These are phyloP conservation scores for Pholiota adiposa DNA, from an alignment of 1,284 basidiomycete genomes.

Conservation along the genomic window DNA sequence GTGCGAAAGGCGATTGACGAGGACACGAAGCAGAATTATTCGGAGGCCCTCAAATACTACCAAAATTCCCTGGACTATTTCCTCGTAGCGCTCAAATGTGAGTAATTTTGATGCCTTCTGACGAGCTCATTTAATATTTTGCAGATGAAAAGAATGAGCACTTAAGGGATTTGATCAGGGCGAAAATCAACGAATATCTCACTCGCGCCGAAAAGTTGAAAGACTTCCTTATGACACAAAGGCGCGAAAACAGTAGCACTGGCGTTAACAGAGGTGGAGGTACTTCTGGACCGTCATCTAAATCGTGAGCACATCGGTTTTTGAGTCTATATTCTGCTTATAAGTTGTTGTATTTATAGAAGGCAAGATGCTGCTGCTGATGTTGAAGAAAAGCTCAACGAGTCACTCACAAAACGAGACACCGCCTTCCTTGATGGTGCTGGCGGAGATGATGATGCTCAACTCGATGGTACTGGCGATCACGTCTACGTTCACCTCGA, in stretches of 20 bases:
- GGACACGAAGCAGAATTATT: slow-evolving; percentile 93
- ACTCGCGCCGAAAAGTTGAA: slow-evolving; percentile 93
- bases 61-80: slow-evolving; percentile 98
- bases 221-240: slow-evolving; percentile 78
- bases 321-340: background rate
- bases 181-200: slow-evolving; percentile 93
- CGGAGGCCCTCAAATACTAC: slow-evolving; percentile 94
- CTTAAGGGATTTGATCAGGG: slow-evolving; percentile 84
- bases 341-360: background rate
- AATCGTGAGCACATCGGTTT: slow-evolving; percentile 55
- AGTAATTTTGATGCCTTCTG: slow-evolving; percentile 18
- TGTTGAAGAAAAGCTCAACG: background rate
- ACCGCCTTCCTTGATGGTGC: background rate
- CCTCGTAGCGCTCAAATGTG: slow-evolving; percentile 81
- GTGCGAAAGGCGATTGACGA: slow-evolving; percentile 96
- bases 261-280: slow-evolving; percentile 75
- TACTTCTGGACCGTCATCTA: slow-evolving; percentile 64
- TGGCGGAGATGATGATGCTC: background rate
- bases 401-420: background rate
- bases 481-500: background rate
- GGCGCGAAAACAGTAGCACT: slow-evolving; percentile 73
- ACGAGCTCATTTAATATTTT: background rate
- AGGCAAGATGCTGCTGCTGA: background rate
- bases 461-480: background rate
- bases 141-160: slow-evolving; percentile 96